phyloP scores from a whole-genome alignment of 2,329 filamentous ascomycete genomes.

The Diaporthe ilicicola region DNA sequence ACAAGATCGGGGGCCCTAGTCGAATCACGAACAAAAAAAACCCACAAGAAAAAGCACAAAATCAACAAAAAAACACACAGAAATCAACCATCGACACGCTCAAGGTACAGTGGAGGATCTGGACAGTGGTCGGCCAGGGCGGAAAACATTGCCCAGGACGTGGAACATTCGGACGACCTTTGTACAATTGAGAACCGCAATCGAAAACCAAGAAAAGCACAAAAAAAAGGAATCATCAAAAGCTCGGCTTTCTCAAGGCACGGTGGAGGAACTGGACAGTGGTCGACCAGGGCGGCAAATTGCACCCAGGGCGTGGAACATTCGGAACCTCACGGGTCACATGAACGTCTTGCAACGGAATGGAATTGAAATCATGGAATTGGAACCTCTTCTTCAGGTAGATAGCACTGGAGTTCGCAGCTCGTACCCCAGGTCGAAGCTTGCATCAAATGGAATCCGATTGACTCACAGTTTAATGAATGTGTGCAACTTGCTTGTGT shows the following conservation, averaged over 20 bases:
- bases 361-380: neutral
- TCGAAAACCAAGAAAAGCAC: neutral
- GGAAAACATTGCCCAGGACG: neutral
- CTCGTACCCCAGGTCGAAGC: neutral
- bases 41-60: too few relatives aligned
- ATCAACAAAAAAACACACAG: too few relatives aligned
- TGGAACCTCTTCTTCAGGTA: slow-evolving; percentile 4
- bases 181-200: neutral
- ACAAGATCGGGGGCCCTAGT: neutral
- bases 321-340: neutral
- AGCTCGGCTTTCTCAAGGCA: neutral
- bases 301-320: neutral
- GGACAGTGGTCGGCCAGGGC: neutral
- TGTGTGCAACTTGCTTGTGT: neutral
- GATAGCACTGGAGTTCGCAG: slow-evolving; percentile 7
- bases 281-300: neutral
- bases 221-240: neutral
- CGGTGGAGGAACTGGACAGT: slow-evolving; percentile 6
- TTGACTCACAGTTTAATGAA: slow-evolving; percentile 7
- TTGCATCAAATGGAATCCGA: slow-evolving; percentile 3
- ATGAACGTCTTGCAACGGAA: neutral
- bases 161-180: neutral
- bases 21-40: too few relatives aligned
- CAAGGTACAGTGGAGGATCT: neutral
- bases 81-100: neutral